These are phyloP conservation scores for Pneumocystis canis DNA, from an alignment of 1,139 yeast genomes.

Conservation along the genomic window DNA sequence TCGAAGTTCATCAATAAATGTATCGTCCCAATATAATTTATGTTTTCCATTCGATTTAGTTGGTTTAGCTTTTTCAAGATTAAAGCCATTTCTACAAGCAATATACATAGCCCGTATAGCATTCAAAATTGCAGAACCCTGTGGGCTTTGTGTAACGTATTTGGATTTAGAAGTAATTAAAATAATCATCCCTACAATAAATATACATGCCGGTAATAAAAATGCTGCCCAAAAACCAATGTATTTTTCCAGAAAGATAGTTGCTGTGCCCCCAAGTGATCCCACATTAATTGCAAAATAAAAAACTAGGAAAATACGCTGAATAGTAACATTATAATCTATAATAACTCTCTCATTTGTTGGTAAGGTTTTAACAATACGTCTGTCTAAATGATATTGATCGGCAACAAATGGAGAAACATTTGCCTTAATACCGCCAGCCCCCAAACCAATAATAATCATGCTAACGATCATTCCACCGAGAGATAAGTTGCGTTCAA, in stretches of 20 bases:
- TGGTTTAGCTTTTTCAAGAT: slow-evolving; percentile 26
- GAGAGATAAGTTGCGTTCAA: slow-evolving; percentile 33
- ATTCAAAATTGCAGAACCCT: slow-evolving; percentile 46
- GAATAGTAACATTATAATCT: slow-evolving; percentile 57
- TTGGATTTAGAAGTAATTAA: slow-evolving; percentile 41
- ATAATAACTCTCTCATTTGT: slow-evolving; percentile 54
- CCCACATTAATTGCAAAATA: slow-evolving; percentile 75
- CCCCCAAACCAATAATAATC: slow-evolving; percentile 57
- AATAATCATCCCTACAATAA: slow-evolving; percentile 43
- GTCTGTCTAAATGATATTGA: slow-evolving; percentile 45
- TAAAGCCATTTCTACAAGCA: slow-evolving; percentile 36
- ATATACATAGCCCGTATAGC: slow-evolving; percentile 33
- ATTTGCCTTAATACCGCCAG: slow-evolving; percentile 72
- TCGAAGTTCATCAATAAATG: slow-evolving; percentile 47
- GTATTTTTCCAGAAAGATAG: slow-evolving; percentile 45
- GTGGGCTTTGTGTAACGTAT: slow-evolving; percentile 48
- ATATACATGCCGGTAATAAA: slow-evolving; percentile 50
- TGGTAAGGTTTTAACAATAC: slow-evolving; percentile 43
- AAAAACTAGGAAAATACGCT: slow-evolving; percentile 61
- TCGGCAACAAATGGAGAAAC: slow-evolving; percentile 69
- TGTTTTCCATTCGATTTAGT: not conserved
- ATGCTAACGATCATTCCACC: slow-evolving; percentile 46
- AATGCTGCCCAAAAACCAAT: slow-evolving; percentile 71
- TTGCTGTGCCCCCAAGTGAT: slow-evolving; percentile 61
- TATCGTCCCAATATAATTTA: slow-evolving; percentile 34